Evolutionary conservation across 768 basidiomycete species (phyloP), one percentile per base, ranked within the genome.

Genomic region (Lactarius deliciosus): DNA sequence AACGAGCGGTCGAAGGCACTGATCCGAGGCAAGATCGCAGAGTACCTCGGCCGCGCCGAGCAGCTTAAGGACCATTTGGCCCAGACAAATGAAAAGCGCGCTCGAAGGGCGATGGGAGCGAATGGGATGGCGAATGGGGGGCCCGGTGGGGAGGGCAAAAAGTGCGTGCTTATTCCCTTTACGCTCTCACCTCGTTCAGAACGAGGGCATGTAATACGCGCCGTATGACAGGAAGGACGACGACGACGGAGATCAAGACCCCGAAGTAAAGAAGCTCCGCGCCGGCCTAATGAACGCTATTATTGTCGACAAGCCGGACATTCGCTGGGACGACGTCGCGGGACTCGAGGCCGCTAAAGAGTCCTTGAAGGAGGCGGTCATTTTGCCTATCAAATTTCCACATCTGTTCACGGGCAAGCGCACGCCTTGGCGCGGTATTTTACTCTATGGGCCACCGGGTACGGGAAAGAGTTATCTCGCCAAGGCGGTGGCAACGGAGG

Each of bases 301-400:
- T 72, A 75, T 99, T 6, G 83, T 89, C 0, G 97, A 98, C 77
- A 96, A 88, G 71, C 97, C 97, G 9, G 93, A 99, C 76, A 90
- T 98, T 47, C 89, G 89, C 72, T 99, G 97, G 97, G 95, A 98
- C 73, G 97, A 99, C 76, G 96, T 99, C 57, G 97, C 97, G 18
- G 97, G 97, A 57, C 83, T 99, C 11, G 95, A 96, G 74, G 87
- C 85, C 32, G 97, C 96, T 54, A 99, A 98, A 77, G 95, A 96
- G 50, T 86, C 96, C 5, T 79, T 99, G 73, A 98, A 98, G 75
- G 97, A 98, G 76, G 96, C 97, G 43, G 97, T 98, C 75, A 97
- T 98, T 75, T 82, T 99, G n/a, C 97, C 97, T 5, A 98, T 98
- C 84, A 98, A 98, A 77, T 98, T 98, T 73, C 97, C 97, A 2